Evolutionary conservation across 352 stramenopile species (phyloP).

Genomic region (Globisporangium megalacanthum): DNA sequence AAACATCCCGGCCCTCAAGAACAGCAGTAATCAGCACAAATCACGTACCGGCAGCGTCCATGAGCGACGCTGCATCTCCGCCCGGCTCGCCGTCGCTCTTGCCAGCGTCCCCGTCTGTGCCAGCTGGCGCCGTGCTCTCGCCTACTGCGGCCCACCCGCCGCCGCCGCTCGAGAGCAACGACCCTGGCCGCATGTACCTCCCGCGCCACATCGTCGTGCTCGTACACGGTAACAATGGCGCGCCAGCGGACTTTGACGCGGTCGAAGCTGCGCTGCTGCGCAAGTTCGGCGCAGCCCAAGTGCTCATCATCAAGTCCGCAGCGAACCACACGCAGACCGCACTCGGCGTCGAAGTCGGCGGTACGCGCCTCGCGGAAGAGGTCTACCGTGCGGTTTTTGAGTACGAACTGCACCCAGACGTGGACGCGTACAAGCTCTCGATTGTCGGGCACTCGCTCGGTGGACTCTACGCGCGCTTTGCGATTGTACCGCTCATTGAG

Average conservation of each 20-base stretch:
- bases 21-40: too few relatives aligned
- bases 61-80: not conserved
- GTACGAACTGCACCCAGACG: conserved; percentile 46
- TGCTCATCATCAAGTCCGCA: conserved; percentile 65
- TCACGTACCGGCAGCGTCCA: not conserved
- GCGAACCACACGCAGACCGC: conserved; percentile 61
- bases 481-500: conserved; percentile 49
- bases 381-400: conserved; percentile 51
- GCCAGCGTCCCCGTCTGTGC: too few relatives aligned
- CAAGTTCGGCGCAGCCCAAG: conserved; percentile 39
- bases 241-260: conserved; percentile 61
- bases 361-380: conserved; percentile 56
- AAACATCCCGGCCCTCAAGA: too few relatives aligned
- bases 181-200: conserved; percentile 16
- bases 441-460: conserved; percentile 72
- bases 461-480: conserved; percentile 69
- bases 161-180: not conserved
- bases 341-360: conserved; percentile 59
- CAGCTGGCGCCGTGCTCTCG: not conserved
- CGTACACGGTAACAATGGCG: conserved; percentile 81
- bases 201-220: conserved; percentile 73
- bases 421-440: conserved; percentile 59
- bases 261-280: conserved; percentile 33
- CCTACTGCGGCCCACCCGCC: not conserved
- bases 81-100: not conserved